Evolutionary conservation across 345 rosid genomes (phyloP).

Genomic region (Mallotus nudiflorus): DNA sequence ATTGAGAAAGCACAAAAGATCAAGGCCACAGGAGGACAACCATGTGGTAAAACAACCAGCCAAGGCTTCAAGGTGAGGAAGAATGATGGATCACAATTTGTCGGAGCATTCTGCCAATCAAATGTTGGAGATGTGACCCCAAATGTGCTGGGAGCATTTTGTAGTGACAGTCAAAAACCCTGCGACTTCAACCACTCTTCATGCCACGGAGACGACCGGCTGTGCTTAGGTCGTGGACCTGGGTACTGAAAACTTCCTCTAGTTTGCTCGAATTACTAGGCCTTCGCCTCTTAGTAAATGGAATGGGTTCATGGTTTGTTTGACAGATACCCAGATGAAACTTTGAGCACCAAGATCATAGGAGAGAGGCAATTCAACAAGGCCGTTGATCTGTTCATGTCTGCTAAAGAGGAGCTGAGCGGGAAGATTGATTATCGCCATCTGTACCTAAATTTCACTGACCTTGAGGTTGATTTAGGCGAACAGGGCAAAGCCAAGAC

Average conservation of each 20-base stretch:
- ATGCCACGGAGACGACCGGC: conserved; percentile 49
- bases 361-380: conserved; percentile 51
- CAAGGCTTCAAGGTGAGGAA: conserved; percentile 53
- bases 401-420: conserved; percentile 32
- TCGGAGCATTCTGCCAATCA: conserved; percentile 63
- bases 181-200: conserved; percentile 67
- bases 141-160: conserved; percentile 61
- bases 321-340: conserved; percentile 55
- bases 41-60: conserved; percentile 46
- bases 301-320: background rate
- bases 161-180: conserved; percentile 46
- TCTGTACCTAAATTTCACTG: conserved; percentile 44
- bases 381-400: conserved; percentile 43
- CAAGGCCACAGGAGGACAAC: conserved; percentile 49
- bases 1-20: conserved; percentile 30
- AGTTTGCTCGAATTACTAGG: background rate
- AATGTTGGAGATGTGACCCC: conserved; percentile 64
- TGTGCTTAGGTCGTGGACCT: conserved; percentile 61
- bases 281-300: too few relatives aligned
- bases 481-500: conserved; percentile 35
- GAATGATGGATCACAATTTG: conserved; percentile 42
- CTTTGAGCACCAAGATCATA: conserved; percentile 51
- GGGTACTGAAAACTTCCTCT: conserved; percentile 30
- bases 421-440: conserved; percentile 56
- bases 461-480: conserved; percentile 45